Conservation (phyloP, 192 early-diverging fungal genomes). For the Irineochytrium annulatum region DNA sequence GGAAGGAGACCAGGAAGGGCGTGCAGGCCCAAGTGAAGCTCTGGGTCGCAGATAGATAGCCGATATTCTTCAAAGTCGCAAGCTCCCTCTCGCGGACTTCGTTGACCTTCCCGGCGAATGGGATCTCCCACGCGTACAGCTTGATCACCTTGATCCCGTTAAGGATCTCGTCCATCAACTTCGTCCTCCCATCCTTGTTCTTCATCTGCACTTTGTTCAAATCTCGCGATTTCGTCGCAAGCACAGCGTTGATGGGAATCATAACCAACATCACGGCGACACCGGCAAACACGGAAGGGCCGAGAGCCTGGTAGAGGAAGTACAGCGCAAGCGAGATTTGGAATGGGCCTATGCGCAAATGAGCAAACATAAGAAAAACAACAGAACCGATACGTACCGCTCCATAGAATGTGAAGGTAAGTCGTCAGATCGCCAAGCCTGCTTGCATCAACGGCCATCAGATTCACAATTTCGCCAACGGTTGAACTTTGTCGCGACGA, state of each 20-base stretch:
- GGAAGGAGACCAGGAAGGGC: constrained; percentile 84
- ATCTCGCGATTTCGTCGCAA: constrained; percentile 61
- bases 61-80: constrained; percentile 68
- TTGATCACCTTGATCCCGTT: constrained; percentile 95
- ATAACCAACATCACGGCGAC: constrained; percentile 76
- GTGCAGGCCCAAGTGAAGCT: constrained; percentile 77
- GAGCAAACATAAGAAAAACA: too few species aligned
- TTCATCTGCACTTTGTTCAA: constrained; percentile 80
- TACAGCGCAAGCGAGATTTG: constrained; percentile 73
- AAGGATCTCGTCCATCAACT: constrained; percentile 79
- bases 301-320: constrained; percentile 77
- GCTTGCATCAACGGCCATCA: constrained; percentile 50
- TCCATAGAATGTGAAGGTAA: constrained; percentile 72
- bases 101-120: constrained; percentile 68
- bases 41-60: constrained; percentile 62
- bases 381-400: too few species aligned
- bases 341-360: too few species aligned
- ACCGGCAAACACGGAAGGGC: constrained; percentile 79
- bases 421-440: constrained; percentile 59
- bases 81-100: constrained; percentile 75
- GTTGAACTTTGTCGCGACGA: constrained; percentile 73
- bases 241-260: constrained; percentile 70
- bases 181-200: constrained; percentile 73
- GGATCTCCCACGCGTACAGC: constrained; percentile 88
- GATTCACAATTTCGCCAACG: constrained; percentile 68